Base-by-base conservation (phyloP, 768 basidiomycete species). In the Trametes elegans region DNA sequence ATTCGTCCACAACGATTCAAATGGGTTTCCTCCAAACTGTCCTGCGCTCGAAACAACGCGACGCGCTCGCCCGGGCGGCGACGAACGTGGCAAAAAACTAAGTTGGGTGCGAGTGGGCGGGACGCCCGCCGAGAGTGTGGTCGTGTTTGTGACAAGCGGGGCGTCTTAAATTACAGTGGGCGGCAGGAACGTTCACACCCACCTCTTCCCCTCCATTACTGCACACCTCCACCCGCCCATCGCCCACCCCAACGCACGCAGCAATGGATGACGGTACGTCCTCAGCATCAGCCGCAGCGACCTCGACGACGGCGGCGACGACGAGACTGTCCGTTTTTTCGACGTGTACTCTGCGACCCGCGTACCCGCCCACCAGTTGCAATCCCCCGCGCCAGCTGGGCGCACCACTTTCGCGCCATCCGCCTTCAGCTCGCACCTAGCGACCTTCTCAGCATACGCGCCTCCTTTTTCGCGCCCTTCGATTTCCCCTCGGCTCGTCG, bases 221-320 rank as follows among this genome's bases (percentile, higher is more conserved):
- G 51, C 53, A 64, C 44, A 52, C 62, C 44, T 57, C 57, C 61
- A 47, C 52, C 58, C 46, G 60, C 41, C 2, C 26, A 11, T 35
- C 43, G 44, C 36, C 62, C 56, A 47, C 68, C 57, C 28, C 70
- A 65, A 64, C 58, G 62, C 50, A 19, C 44, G 62, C 76, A 75
- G 71, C 69, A 66, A 78, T 78, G 77, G 77, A 78, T 79, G 78
- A 88, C 84, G 86, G 86, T 88, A 88, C 86, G 86, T 88, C 76
- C 70, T 79, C 86, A 87, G 78, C 85, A 85, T 85, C 83, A 80
- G 75, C 83, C 74, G 76, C 85, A 77, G 74, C 84, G n/a, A n/a
- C n/a, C n/a, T n/a, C n/a, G 72, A 75, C 84, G 69, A 71, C 67
- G 55, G 54, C 73, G 76, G 75, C 82, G 70, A 77, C 71, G 62